phyloP scores from a whole-genome alignment of 2,329 filamentous ascomycete genomes.

The Fusarium longipes region DNA sequence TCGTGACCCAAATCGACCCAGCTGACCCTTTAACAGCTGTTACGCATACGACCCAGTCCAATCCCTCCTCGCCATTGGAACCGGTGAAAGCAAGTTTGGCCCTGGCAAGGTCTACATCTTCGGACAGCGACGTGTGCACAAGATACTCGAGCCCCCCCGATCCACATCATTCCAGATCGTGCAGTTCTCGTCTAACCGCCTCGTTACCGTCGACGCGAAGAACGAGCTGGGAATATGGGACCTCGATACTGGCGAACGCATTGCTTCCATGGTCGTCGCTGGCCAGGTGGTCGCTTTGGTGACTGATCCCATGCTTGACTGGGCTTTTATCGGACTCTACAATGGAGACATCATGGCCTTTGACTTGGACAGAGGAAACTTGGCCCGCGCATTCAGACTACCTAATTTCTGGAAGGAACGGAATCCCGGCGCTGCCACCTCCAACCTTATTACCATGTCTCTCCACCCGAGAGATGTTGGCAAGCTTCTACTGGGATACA shows the following conservation, averaged over 20 bases:
- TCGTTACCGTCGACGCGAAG: constrained; percentile 85
- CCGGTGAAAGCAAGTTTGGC: constrained; percentile 86
- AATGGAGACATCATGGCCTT: constrained; percentile 91
- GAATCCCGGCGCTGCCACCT: constrained; percentile 71
- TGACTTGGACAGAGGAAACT: constrained; percentile 83
- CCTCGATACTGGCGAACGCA: constrained; percentile 73
- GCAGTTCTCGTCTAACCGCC: constrained; percentile 86
- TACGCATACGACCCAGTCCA: constrained; percentile 94
- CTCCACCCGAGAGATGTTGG: constrained; percentile 94
- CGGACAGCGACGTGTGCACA: constrained; percentile 83
- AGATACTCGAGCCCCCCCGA: constrained; percentile 76
- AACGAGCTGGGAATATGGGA: constrained; percentile 90
- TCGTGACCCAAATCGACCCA: constrained; percentile 20
- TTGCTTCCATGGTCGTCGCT: constrained; percentile 79
- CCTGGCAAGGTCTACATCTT: constrained; percentile 90
- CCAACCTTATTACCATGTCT: constrained; percentile 78
- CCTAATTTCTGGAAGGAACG: constrained; percentile 86
- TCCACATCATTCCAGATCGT: constrained; percentile 80
- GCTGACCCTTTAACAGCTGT: constrained; percentile 62
- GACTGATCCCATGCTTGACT: constrained; percentile 92
- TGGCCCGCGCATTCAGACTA: constrained; percentile 78
- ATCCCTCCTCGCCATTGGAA: constrained; percentile 91
- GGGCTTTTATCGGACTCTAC: constrained; percentile 85
- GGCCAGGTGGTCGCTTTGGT: constrained; percentile 79
- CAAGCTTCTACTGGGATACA: constrained; percentile 90